Conservation (phyloP, 495 filamentous ascomycete species). For the Podospora sp. region DNA sequence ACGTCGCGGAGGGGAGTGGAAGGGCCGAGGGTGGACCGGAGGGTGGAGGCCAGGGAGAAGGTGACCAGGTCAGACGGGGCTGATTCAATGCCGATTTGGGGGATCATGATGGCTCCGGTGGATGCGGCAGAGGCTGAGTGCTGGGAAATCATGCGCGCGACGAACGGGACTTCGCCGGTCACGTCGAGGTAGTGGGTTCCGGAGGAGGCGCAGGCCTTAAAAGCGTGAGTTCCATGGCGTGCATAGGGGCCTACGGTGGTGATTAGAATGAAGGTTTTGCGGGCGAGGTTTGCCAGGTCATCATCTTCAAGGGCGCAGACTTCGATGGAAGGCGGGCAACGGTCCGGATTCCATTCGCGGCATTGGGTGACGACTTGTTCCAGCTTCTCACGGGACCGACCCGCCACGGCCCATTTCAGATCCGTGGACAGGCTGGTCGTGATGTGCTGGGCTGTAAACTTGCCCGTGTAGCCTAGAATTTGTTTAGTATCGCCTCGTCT, state of each 20-base stretch:
- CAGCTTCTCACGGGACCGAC: conserved; percentile 75
- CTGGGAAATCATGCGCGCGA: conserved; percentile 74
- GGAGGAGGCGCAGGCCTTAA: conserved; percentile 83
- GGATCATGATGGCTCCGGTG: conserved; percentile 83
- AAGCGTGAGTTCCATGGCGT: conserved; percentile 73
- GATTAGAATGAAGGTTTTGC: conserved; percentile 77
- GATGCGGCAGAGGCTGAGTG: conserved; percentile 74
- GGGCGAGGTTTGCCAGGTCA: conserved; percentile 66
- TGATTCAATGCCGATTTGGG: conserved; percentile 83
- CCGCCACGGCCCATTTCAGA: conserved; percentile 88
- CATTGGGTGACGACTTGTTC: conserved; percentile 66
- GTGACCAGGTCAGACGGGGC: conserved; percentile 80
- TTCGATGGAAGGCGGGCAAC: conserved; percentile 68
- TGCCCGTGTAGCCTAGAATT: conserved; percentile 79
- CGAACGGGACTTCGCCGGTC: conserved; percentile 86
- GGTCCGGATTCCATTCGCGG: conserved; percentile 67
- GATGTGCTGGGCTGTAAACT: conserved; percentile 76
- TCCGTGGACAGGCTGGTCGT: conserved; percentile 71
- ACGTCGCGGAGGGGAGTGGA: conserved; percentile 54
- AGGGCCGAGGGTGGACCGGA: conserved; percentile 57
- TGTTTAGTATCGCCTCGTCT: conserved; percentile 28
- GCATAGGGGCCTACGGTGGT: conserved; percentile 85
- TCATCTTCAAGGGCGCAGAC: conserved; percentile 63
- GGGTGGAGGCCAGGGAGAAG: conserved; percentile 65
- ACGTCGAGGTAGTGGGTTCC: conserved; percentile 93